These are phyloP conservation scores for Xylaria digitata DNA, from an alignment of 2,329 filamentous ascomycete genomes.

Conservation along the genomic window DNA sequence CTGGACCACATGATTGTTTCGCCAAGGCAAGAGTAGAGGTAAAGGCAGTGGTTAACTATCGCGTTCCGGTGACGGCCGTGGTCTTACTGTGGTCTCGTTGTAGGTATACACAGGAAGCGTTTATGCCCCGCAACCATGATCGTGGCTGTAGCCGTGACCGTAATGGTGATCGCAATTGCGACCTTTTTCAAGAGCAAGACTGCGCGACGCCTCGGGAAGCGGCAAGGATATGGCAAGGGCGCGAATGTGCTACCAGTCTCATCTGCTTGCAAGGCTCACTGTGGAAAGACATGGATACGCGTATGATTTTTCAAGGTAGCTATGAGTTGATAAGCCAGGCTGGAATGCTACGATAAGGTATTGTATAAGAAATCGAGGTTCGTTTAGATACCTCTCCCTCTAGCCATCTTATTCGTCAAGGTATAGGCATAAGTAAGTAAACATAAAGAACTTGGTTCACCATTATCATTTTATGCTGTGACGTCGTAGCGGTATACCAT, in stretches of 20 bases:
- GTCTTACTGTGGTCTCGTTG: neutral
- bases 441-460: neutral
- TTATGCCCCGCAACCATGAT: neutral
- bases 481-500: constrained; percentile 15
- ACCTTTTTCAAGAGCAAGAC: neutral
- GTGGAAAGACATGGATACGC: constrained; percentile 23
- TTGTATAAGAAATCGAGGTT: neutral
- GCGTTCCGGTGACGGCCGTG: constrained; percentile 18
- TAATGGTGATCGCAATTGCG: too few species aligned
- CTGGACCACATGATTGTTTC: constrained; percentile 61
- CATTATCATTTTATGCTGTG: constrained; percentile 6
- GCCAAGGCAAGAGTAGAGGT: constrained; percentile 19
- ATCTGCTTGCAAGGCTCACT: constrained; percentile 12
- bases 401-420: neutral
- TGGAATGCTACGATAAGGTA: neutral
- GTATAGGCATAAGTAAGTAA: neutral
- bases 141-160: neutral
- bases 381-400: neutral
- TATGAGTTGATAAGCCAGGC: neutral
- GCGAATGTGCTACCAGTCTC: constrained; percentile 21
- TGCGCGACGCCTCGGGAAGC: constrained; percentile 22
- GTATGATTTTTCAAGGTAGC: neutral
- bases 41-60: neutral
- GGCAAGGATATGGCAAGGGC: constrained; percentile 18
- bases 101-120: constrained; percentile 29